Conservation (phyloP, 2,329 filamentous ascomycete species). For the Fusarium sp. region DNA sequence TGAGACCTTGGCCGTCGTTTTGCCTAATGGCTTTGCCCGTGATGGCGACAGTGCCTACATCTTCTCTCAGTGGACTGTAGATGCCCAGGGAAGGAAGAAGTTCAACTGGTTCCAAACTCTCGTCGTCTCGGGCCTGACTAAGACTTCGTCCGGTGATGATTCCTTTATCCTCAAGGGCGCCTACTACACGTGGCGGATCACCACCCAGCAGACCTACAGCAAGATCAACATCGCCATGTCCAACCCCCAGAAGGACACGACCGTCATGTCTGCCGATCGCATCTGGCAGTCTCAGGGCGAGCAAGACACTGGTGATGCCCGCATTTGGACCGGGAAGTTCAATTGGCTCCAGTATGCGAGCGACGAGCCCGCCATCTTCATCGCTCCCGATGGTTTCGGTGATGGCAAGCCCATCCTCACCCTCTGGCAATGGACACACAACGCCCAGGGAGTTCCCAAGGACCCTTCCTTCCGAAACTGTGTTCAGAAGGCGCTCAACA, state of each 20-base stretch:
- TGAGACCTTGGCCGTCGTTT: slow-evolving; percentile 30
- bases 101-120: slow-evolving; percentile 29
- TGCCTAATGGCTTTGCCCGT: slow-evolving; percentile 30
- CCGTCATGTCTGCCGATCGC: background rate
- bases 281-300: slow-evolving; percentile 26
- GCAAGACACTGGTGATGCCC: background rate
- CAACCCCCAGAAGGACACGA: slow-evolving; percentile 4
- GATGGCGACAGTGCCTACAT: slow-evolving; percentile 35
- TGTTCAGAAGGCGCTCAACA: background rate
- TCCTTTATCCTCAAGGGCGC: slow-evolving; percentile 15
- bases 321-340: slow-evolving; percentile 38
- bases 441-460: slow-evolving; percentile 5
- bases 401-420: slow-evolving; percentile 32
- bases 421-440: slow-evolving; percentile 29
- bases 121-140: background rate
- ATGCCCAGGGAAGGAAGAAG: slow-evolving; percentile 21
- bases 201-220: slow-evolving; percentile 16
- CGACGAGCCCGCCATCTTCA: slow-evolving; percentile 32
- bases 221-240: slow-evolving; percentile 23
- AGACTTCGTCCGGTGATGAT: slow-evolving; percentile 1
- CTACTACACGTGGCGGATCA: slow-evolving; percentile 20
- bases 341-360: slow-evolving; percentile 18
- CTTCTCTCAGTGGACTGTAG: slow-evolving; percentile 33
- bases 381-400: slow-evolving; percentile 31
- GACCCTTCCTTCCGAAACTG: slow-evolving; percentile 3